phyloP scores from a whole-genome alignment of 2,329 filamentous ascomycete species.

The Claviceps africana region DNA sequence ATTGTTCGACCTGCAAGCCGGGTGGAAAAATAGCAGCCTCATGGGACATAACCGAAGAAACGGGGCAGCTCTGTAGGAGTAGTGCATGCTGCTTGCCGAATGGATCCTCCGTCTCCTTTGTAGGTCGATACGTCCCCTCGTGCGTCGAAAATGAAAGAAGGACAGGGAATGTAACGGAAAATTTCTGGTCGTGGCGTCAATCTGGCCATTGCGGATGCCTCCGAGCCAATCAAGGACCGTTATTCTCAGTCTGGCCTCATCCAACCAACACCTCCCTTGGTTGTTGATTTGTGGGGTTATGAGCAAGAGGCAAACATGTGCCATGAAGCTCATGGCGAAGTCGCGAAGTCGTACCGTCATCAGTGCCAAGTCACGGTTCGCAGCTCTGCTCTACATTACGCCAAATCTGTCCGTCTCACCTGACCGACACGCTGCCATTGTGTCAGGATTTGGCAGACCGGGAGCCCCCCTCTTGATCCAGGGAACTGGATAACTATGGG shows the following conservation, averaged over 20 bases:
- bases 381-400: background rate
- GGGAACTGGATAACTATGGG: background rate
- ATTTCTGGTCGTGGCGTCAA: background rate
- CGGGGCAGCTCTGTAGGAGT: background rate
- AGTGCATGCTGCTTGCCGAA: background rate
- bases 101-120: background rate
- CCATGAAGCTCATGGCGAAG: no score
- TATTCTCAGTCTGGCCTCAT: background rate
- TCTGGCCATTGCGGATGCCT: background rate
- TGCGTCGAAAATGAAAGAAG: no score
- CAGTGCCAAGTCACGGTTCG: background rate
- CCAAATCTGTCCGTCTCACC: background rate
- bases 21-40: background rate
- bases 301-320: background rate
- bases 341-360: background rate
- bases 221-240: background rate
- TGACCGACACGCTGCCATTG: background rate
- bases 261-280: background rate
- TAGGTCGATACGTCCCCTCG: no score
- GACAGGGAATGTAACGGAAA: background rate
- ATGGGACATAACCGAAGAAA: background rate
- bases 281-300: background rate
- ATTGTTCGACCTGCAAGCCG: background rate
- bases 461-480: background rate
- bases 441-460: background rate